These are phyloP conservation scores for Phytophthora vignae DNA, from an alignment of 352 stramenopile genomes.

Conservation along the genomic window DNA sequence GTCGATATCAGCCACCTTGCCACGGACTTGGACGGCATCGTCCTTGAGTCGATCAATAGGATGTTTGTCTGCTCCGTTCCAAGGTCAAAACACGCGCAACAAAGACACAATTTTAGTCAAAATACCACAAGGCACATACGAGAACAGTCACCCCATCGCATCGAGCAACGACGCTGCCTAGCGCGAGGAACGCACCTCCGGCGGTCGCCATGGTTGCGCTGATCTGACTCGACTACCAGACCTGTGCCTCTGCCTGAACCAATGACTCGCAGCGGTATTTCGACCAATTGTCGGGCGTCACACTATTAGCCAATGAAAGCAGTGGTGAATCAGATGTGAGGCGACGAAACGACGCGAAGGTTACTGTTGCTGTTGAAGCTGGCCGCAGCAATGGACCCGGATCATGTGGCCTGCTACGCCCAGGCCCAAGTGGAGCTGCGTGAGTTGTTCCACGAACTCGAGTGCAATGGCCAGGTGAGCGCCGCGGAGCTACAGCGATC, in stretches of 20 bases:
- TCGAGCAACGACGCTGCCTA: background rate
- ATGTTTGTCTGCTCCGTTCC: slow-evolving; percentile 43
- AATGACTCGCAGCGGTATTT: slow-evolving; percentile 5
- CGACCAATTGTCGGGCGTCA: background rate
- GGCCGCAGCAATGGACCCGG: slow-evolving; percentile 54
- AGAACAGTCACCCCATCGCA: slow-evolving; percentile 3
- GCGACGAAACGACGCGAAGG: background rate
- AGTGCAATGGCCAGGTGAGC: slow-evolving; percentile 55
- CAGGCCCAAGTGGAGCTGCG: slow-evolving; percentile 62
- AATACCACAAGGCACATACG: background rate
- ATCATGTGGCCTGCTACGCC: slow-evolving; percentile 49
- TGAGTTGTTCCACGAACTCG: slow-evolving; percentile 68
- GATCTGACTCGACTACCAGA: slow-evolving; percentile 1
- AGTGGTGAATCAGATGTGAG: background rate
- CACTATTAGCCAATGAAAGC: slow-evolving; percentile 1
- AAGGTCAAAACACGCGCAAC: slow-evolving; percentile 21
- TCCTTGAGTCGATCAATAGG: slow-evolving; percentile 62
- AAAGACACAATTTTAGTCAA: slow-evolving; percentile 10
- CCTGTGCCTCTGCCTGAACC: slow-evolving; percentile 13
- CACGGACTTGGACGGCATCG: slow-evolving; percentile 61
- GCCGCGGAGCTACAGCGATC: slow-evolving; percentile 50
- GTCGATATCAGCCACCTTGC: slow-evolving; percentile 60
- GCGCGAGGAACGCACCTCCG: slow-evolving; percentile 42
- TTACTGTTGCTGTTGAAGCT: background rate
- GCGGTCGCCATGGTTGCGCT: slow-evolving; percentile 37